These are phyloP conservation scores for Coemansia asiatica DNA, from an alignment of 192 early-diverging fungal species.

Conservation along the genomic window DNA sequence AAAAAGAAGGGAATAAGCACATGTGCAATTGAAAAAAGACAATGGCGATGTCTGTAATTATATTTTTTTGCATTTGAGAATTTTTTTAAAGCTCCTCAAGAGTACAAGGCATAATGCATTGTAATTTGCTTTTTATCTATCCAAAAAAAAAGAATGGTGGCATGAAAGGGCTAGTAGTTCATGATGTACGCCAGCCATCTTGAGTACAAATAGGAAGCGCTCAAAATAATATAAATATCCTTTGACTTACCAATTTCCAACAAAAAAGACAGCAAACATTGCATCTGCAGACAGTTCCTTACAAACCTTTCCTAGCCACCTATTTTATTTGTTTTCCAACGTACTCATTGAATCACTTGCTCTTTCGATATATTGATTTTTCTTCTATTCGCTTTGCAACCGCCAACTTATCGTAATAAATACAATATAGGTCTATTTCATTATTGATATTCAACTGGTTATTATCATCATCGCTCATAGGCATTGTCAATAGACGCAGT, in stretches of 20 bases:
- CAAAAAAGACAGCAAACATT: not conserved
- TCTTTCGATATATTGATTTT: too few relatives aligned
- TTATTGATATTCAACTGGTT: too few relatives aligned
- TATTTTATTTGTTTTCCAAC: not conserved
- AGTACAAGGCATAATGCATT: slow-evolving; percentile 1
- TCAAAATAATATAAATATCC: slow-evolving; percentile 10
- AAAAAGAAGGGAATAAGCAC: slow-evolving; percentile 9
- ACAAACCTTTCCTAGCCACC: not conserved
- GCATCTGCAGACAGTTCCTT: not conserved
- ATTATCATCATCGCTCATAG: not conserved
- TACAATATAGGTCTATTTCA: too few relatives aligned
- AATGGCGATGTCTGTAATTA: not conserved
- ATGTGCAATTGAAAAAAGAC: slow-evolving; percentile 7
- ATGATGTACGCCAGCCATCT: not conserved
- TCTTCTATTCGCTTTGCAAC: too few relatives aligned
- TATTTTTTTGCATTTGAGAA: not conserved
- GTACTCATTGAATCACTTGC: too few relatives aligned
- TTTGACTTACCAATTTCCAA: not conserved
- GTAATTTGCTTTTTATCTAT: slow-evolving; percentile 4
- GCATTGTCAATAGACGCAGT: too few relatives aligned
- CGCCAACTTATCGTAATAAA: too few relatives aligned
- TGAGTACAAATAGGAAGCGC: not conserved
- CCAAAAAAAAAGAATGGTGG: not conserved
- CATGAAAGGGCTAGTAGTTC: slow-evolving; percentile 7
- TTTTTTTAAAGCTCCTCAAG: not conserved